phyloP scores from a whole-genome alignment of 331 rosid genomes.

The Stylosanthes scabra region DNA sequence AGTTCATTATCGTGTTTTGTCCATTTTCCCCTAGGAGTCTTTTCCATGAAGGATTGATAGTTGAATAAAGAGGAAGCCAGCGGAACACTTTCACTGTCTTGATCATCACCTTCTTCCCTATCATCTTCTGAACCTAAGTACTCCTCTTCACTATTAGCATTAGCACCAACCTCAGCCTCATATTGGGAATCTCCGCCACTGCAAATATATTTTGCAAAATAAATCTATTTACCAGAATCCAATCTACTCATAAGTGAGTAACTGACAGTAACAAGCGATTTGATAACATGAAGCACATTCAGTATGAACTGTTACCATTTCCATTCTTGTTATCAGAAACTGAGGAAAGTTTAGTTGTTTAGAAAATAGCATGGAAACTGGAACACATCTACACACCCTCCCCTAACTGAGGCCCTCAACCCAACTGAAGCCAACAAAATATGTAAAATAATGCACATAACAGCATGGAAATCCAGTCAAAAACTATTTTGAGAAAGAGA shows the following conservation, averaged over 20 bases:
- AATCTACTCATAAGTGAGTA: constrained; percentile 12
- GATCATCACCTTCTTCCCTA: constrained; percentile 58
- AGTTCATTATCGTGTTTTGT: constrained; percentile 78
- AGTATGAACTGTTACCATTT: constrained; percentile 18
- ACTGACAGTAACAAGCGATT: constrained; percentile 20
- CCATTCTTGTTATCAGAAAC: constrained; percentile 13
- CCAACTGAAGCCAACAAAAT: constrained; percentile 23
- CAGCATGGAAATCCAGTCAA: constrained; percentile 29
- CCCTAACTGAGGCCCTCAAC: constrained; percentile 21
- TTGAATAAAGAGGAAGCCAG: constrained; percentile 50
- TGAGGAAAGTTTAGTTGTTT: constrained; percentile 15
- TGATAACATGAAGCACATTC: constrained; percentile 25
- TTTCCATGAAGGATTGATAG: constrained; percentile 82
- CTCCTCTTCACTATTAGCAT: constrained; percentile 48
- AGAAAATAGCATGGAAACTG: constrained; percentile 16
- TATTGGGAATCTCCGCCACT: constrained; percentile 52
- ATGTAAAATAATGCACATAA: constrained; percentile 11
- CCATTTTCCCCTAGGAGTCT: constrained; percentile 78
- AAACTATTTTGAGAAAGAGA: constrained; percentile 27
- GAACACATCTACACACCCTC: constrained; percentile 10
- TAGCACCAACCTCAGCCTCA: constrained; percentile 47
- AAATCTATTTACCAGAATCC: constrained; percentile 23
- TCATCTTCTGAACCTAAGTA: constrained; percentile 57
- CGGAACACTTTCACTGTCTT: constrained; percentile 42
- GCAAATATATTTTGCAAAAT: constrained; percentile 39